Percentiles rank a stretch among this genome's conserved stretches.
phyloP scores from a whole-genome alignment of 2,329 filamentous ascomycete species.

The Pyricularia grisea region DNA sequence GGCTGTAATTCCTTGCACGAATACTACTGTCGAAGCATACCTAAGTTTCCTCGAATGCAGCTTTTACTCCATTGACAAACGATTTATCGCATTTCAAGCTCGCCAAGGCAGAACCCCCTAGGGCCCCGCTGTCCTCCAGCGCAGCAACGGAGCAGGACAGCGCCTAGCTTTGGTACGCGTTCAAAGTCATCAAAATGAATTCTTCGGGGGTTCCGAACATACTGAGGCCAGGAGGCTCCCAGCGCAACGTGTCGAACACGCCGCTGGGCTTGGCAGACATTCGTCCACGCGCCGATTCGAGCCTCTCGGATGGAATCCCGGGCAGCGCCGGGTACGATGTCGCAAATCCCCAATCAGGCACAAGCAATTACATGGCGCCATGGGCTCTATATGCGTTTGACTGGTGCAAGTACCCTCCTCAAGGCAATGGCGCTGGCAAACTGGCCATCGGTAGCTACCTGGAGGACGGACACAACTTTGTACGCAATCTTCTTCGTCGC shows the following conservation, averaged over 20 bases:
- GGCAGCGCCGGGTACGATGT: constrained; percentile 54
- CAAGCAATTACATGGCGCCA: constrained; percentile 87
- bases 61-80: neutral
- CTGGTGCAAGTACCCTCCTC: constrained; percentile 97
- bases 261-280: constrained; percentile 90
- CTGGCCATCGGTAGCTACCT: constrained; percentile 92
- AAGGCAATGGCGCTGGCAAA: constrained; percentile 75
- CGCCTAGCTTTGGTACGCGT: neutral
- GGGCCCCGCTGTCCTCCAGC: neutral
- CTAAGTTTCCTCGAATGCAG: neutral
- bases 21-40: neutral
- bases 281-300: constrained; percentile 74
- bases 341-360: constrained; percentile 55
- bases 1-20: neutral
- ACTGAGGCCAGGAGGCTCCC: constrained; percentile 54
- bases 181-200: constrained; percentile 9
- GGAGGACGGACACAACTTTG: constrained; percentile 97
- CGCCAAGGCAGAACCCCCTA: neutral
- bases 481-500: constrained; percentile 30
- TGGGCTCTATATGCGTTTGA: constrained; percentile 97
- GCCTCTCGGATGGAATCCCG: constrained; percentile 61
- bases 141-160: neutral
- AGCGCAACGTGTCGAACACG: constrained; percentile 45
- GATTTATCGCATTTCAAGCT: neutral
- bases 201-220: constrained; percentile 43